phyloP scores from a whole-genome alignment of 192 early-diverging fungal genomes.

The Tieghemiomyces parasiticus region DNA sequence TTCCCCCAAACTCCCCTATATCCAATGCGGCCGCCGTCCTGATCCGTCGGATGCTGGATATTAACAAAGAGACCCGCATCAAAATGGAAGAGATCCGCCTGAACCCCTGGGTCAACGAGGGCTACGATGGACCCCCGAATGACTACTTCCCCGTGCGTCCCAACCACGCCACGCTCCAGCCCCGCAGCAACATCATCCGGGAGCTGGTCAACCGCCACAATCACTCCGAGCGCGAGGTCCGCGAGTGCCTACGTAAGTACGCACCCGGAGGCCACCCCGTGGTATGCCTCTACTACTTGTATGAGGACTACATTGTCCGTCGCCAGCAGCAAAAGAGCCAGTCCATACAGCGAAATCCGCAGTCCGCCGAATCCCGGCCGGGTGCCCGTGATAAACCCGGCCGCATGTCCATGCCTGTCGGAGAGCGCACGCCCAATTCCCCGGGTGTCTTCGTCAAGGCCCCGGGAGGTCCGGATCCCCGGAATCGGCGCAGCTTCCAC shows the following conservation, averaged over 20 bases:
- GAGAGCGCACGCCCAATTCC: neutral
- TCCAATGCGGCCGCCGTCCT: slow-evolving; percentile 39
- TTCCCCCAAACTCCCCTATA: slow-evolving; percentile 31
- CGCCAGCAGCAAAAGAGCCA: neutral
- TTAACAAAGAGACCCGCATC: slow-evolving; percentile 49
- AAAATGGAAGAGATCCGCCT: slow-evolving; percentile 48
- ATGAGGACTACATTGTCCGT: slow-evolving; percentile 6
- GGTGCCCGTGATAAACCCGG: neutral
- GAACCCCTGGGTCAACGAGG: slow-evolving; percentile 72
- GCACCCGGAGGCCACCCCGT: neutral
- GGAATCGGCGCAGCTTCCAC: slow-evolving; percentile 12
- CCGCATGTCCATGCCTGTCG: slow-evolving; percentile 5
- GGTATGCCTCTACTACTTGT: slow-evolving; percentile 6
- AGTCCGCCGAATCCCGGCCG: neutral
- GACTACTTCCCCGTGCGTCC: slow-evolving; percentile 49
- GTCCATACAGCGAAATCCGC: neutral
- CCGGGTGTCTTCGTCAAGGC: neutral
- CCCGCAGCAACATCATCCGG: neutral
- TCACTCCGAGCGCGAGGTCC: neutral
- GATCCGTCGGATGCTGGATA: slow-evolving; percentile 52
- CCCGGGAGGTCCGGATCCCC: slow-evolving; percentile 11
- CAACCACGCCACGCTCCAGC: slow-evolving; percentile 1
- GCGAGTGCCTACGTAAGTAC: neutral
- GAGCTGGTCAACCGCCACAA: slow-evolving; percentile 1
- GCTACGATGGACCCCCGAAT: slow-evolving; percentile 38